Evolutionary conservation across 1,284 basidiomycete genomes (phyloP).

Genomic region (Cryptococcus sp.): DNA sequence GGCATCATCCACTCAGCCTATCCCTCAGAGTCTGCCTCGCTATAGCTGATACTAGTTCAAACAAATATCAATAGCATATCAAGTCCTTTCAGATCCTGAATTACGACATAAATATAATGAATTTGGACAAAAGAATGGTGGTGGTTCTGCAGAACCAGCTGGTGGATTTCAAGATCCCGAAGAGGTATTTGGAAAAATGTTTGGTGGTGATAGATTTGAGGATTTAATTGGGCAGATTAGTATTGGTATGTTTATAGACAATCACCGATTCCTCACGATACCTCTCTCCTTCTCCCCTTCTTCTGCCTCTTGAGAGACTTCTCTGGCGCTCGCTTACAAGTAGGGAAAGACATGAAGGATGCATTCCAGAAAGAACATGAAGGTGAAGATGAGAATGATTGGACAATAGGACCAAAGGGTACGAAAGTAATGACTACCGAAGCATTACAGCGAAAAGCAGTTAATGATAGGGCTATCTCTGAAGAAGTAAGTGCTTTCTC

Average conservation of each 20-base stretch:
- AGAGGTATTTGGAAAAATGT: slow-evolving; percentile 90
- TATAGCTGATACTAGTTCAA: slow-evolving; percentile 57
- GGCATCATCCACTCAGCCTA: not conserved
- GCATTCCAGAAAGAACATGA: slow-evolving; percentile 90
- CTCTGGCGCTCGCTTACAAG: not conserved
- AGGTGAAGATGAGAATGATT: slow-evolving; percentile 53
- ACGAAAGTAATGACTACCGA: slow-evolving; percentile 65
- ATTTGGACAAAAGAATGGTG: slow-evolving; percentile 52
- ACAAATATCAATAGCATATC: slow-evolving; percentile 78
- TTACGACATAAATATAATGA: slow-evolving; percentile 93
- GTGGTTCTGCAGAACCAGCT: slow-evolving; percentile 39
- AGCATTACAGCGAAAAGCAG: slow-evolving; percentile 69
- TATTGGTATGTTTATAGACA: slow-evolving; percentile 44
- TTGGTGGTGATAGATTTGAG: slow-evolving; percentile 57
- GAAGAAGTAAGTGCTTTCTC: slow-evolving; percentile 48
- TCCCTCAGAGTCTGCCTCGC: not conserved
- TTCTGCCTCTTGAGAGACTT: not conserved
- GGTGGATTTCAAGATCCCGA: slow-evolving; percentile 59
- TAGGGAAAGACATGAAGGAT: slow-evolving; percentile 95
- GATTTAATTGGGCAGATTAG: slow-evolving; percentile 53
- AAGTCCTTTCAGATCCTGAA: slow-evolving; percentile 76
- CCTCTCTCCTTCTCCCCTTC: no score
- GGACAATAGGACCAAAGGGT: slow-evolving; percentile 40
- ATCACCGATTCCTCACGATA: not conserved
- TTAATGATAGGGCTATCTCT: slow-evolving; percentile 67